These are phyloP conservation scores for Aphanocladium album DNA, from an alignment of 2,329 filamentous ascomycete species.

Conservation along the genomic window DNA sequence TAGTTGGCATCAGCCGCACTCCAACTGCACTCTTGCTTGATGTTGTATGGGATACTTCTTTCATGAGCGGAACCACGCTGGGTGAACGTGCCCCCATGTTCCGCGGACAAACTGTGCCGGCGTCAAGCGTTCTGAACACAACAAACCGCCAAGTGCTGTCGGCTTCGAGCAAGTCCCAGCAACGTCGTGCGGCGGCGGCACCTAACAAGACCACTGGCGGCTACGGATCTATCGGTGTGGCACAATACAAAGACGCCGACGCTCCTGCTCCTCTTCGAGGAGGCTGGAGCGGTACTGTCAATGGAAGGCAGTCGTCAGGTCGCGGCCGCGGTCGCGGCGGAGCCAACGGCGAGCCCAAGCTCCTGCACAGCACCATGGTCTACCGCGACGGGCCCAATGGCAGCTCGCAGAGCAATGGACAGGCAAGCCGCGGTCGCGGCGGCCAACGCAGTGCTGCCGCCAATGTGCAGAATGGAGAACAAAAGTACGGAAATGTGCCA, in stretches of 20 bases:
- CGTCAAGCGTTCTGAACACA: slow-evolving; percentile 84
- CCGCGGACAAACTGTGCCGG: slow-evolving; percentile 85
- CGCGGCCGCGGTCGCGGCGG: slow-evolving; percentile 28
- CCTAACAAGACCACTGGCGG: slow-evolving; percentile 48
- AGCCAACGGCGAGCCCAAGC: slow-evolving; percentile 30
- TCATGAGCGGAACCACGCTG: slow-evolving; percentile 95
- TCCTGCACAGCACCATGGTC: slow-evolving; percentile 49
- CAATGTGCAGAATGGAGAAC: slow-evolving; percentile 18
- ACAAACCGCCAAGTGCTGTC: slow-evolving; percentile 75
- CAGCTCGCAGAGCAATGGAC: slow-evolving; percentile 19
- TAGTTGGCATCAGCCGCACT: slow-evolving; percentile 90
- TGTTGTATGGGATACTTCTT: slow-evolving; percentile 87
- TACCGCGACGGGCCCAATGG: slow-evolving; percentile 40
- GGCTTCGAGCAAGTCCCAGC: slow-evolving; percentile 47
- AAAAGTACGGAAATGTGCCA: slow-evolving; percentile 51
- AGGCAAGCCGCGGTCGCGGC: slow-evolving; percentile 17
- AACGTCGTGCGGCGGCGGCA: slow-evolving; percentile 44
- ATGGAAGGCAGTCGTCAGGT: slow-evolving; percentile 38
- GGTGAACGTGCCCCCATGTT: slow-evolving; percentile 88
- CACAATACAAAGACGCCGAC: slow-evolving; percentile 56
- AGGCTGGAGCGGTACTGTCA: slow-evolving; percentile 53
- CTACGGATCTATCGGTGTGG: slow-evolving; percentile 53
- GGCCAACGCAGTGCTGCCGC: slow-evolving; percentile 22
- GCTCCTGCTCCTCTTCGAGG: slow-evolving; percentile 51
- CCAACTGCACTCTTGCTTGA: slow-evolving; percentile 78